Evolutionary conservation across 2,329 filamentous ascomycete species (phyloP).

Genomic region (Elsinoe australis): DNA sequence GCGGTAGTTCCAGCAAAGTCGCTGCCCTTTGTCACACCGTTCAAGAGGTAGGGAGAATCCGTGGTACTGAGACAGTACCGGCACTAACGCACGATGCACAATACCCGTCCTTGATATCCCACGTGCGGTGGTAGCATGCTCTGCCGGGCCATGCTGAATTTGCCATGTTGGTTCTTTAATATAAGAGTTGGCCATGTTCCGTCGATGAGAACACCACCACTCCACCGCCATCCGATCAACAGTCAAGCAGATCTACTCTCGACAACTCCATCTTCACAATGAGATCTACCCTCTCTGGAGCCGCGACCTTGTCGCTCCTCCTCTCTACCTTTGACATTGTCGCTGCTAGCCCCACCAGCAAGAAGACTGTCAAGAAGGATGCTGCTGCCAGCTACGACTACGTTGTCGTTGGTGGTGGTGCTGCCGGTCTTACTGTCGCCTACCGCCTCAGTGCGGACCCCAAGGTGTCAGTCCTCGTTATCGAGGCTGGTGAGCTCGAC

Average conservation of each 20-base stretch:
- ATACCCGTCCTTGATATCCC: slow-evolving; percentile 11
- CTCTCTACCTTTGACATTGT: slow-evolving; percentile 3
- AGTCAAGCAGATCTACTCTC: slow-evolving; percentile 6
- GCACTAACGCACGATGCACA: slow-evolving; percentile 11
- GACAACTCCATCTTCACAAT: slow-evolving; percentile 5
- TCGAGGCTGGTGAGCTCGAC: slow-evolving; percentile 27
- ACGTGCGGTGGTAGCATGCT: slow-evolving; percentile 9
- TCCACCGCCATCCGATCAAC: not conserved
- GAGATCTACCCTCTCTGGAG: slow-evolving; percentile 14
- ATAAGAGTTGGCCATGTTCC: slow-evolving; percentile 3
- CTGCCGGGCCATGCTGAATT: too few relatives aligned
- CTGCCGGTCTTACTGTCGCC: slow-evolving; percentile 24
- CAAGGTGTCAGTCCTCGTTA: slow-evolving; percentile 24
- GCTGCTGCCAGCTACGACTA: slow-evolving; percentile 31
- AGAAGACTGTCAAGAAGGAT: slow-evolving; percentile 4
- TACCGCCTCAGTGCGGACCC: slow-evolving; percentile 17
- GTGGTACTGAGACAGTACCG: slow-evolving; percentile 14
- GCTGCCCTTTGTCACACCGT: not conserved
- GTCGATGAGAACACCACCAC: slow-evolving; percentile 1
- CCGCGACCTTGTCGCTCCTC: slow-evolving; percentile 13
- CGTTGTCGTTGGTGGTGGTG: slow-evolving; percentile 24
- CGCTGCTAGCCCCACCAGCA: not conserved
- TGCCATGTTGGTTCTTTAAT: too few relatives aligned
- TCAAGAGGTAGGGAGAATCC: too few relatives aligned
- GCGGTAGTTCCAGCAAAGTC: slow-evolving; percentile 12